phyloP scores from a whole-genome alignment of 2,329 filamentous ascomycete species.

The Daldinia sp. region DNA sequence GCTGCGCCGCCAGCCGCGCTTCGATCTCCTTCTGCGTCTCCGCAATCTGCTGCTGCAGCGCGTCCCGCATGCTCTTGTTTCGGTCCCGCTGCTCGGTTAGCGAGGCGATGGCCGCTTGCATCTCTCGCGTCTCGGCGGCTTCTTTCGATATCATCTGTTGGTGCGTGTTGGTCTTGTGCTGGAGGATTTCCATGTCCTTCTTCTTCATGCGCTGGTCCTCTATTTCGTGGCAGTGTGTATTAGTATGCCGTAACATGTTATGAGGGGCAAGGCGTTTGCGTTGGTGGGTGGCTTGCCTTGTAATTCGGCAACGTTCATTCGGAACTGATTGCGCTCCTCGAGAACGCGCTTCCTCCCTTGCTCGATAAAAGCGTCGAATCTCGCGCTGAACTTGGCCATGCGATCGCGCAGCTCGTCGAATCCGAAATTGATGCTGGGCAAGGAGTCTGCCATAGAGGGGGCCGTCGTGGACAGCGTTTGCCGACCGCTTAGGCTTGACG shows the following conservation, averaged over 20 bases:
- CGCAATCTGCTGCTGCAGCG: slow-evolving; percentile 70
- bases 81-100: slow-evolving; percentile 71
- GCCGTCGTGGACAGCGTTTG: slow-evolving; percentile 67
- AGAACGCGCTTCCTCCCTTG: slow-evolving; percentile 88
- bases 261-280: background rate
- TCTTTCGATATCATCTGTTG: slow-evolving; percentile 82
- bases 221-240: slow-evolving; percentile 53
- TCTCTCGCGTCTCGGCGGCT: slow-evolving; percentile 80
- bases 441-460: slow-evolving; percentile 78
- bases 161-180: slow-evolving; percentile 76
- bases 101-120: slow-evolving; percentile 71
- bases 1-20: slow-evolving; percentile 76
- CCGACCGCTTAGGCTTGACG: slow-evolving; percentile 70
- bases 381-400: slow-evolving; percentile 91
- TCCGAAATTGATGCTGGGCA: slow-evolving; percentile 93
- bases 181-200: slow-evolving; percentile 85
- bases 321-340: slow-evolving; percentile 94
- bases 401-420: slow-evolving; percentile 95
- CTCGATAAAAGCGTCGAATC: slow-evolving; percentile 95
- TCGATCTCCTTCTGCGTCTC: slow-evolving; percentile 79
- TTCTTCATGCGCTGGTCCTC: slow-evolving; percentile 93
- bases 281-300: slow-evolving; percentile 71
- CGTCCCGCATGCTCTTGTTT: slow-evolving; percentile 68
- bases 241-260: background rate
- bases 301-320: slow-evolving; percentile 87